Evolutionary conservation across 176 grass and related monocot species (phyloP).

Genomic region (Aegilops longissima): DNA sequence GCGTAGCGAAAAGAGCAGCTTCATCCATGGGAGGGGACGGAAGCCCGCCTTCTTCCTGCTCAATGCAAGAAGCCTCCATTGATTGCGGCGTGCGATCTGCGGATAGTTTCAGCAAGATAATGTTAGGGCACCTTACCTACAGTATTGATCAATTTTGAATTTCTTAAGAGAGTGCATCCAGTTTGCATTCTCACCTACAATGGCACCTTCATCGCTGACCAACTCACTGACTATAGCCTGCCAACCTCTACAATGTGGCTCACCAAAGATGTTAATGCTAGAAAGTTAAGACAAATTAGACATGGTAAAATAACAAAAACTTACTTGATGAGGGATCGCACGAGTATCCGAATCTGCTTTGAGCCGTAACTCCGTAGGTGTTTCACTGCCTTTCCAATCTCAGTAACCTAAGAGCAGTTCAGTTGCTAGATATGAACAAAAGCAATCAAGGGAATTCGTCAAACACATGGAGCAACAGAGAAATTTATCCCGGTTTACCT

Average conservation of each 20-base stretch:
- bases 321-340: constrained; percentile 57
- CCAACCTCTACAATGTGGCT: constrained; percentile 49
- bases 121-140: background rate
- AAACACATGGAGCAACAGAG: constrained; percentile 6
- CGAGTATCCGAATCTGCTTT: constrained; percentile 57
- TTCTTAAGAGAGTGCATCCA: background rate
- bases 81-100: constrained; percentile 58
- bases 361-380: constrained; percentile 46
- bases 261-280: constrained; percentile 14
- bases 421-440: constrained; percentile 30
- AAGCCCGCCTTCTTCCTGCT: constrained; percentile 60
- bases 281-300: background rate
- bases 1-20: constrained; percentile 49
- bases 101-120: constrained; percentile 10
- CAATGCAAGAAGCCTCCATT: constrained; percentile 41
- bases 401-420: constrained; percentile 53
- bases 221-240: constrained; percentile 60
- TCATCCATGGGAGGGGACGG: constrained; percentile 68
- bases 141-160: background rate
- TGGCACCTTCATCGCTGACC: constrained; percentile 40
- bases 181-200: constrained; percentile 44
- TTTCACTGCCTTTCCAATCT: constrained; percentile 54
- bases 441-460: background rate
- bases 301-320: constrained; percentile 6
- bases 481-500: constrained; percentile 36